Conservation (phyloP, 129 eudicot species). For the Tagetes erecta region DNA sequence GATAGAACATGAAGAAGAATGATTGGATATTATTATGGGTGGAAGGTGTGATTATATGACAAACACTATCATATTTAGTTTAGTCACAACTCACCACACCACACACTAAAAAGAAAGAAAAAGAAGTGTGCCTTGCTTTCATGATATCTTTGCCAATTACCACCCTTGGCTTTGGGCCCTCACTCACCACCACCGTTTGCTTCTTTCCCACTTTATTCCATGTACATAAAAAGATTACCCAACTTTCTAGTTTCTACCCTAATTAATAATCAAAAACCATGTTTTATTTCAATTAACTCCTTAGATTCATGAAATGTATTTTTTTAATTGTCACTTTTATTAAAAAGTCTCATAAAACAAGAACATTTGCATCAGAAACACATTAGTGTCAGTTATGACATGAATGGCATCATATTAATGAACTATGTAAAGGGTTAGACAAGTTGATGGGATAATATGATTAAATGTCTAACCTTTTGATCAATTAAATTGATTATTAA, state of each 20-base stretch:
- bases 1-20: constrained; percentile 25
- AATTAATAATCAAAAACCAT: neutral
- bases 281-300: constrained; percentile 5
- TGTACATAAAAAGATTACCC: constrained; percentile 17
- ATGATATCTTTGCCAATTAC: constrained; percentile 31
- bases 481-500: constrained; percentile 16
- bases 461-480: constrained; percentile 7
- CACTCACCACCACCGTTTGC: constrained; percentile 33
- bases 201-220: constrained; percentile 33
- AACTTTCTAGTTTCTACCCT: neutral
- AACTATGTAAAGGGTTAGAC: neutral
- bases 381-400: neutral
- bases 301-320: neutral
- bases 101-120: constrained; percentile 21
- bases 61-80: constrained; percentile 28
- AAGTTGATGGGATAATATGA: constrained; percentile 21
- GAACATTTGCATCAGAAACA: neutral
- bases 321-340: too few species aligned
- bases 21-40: constrained; percentile 31
- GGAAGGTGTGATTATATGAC: constrained; percentile 31
- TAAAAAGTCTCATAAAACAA: neutral
- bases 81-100: constrained; percentile 29
- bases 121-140: constrained; percentile 39
- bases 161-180: constrained; percentile 37
- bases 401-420: neutral